Percentiles rank a stretch among this genome's conserved stretches.
Conservation (phyloP, 306 rosid species). For the Neltuma alba region DNA sequence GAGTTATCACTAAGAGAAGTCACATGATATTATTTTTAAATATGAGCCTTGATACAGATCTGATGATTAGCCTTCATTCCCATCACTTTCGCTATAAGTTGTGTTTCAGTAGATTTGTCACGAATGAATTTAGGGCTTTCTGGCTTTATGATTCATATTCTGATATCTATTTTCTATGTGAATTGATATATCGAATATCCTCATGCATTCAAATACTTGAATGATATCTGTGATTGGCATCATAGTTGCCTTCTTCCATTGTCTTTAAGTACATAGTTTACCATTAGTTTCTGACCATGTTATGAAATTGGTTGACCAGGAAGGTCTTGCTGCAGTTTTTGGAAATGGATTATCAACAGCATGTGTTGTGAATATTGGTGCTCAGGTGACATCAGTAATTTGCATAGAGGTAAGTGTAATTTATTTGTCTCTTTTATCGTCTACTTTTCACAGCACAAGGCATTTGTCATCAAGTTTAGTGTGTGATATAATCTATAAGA, state of each 20-base stretch:
- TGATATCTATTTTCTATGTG: background rate
- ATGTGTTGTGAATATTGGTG: constrained; percentile 90
- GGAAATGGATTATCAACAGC: constrained; percentile 97
- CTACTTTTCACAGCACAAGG: constrained; percentile 9
- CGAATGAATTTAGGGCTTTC: background rate
- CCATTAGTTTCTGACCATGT: constrained; percentile 32
- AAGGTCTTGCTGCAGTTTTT: constrained; percentile 94
- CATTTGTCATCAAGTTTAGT: background rate
- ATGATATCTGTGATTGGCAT: background rate
- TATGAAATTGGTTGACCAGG: constrained; percentile 63
- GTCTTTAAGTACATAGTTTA: constrained; percentile 24
- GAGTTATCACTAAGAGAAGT: background rate
- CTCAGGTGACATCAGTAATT: constrained; percentile 89
- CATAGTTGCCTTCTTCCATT: background rate
- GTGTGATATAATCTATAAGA: constrained; percentile 8
- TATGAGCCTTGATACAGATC: background rate
- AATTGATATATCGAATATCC: background rate
- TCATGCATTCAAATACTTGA: background rate
- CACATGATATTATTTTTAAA: background rate
- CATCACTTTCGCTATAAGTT: background rate
- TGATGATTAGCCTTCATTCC: background rate
- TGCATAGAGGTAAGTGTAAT: constrained; percentile 80
- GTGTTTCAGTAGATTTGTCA: background rate
- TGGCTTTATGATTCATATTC: background rate
- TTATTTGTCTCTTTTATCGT: constrained; percentile 6